Conservation (phyloP, 805 yeast genomes). For the Kodamaea sagamina region DNA sequence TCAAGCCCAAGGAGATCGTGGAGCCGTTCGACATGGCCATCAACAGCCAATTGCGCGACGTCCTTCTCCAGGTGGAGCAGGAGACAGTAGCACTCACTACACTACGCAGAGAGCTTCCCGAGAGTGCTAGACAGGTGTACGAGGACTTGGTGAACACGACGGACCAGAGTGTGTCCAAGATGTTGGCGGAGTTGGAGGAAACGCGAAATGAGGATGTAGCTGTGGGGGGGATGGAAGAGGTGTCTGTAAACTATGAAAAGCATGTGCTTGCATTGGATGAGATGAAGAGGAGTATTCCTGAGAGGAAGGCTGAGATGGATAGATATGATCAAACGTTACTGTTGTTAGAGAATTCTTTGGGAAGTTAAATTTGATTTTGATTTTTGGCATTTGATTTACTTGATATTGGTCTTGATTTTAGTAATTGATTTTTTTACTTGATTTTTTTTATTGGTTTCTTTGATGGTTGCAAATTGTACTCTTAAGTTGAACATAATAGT, state of each 20-base stretch:
- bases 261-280: conserved; percentile 31
- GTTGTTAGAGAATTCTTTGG: conserved; percentile 25
- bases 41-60: conserved; percentile 57
- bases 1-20: conserved; percentile 41
- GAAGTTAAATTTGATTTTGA: too few relatives aligned
- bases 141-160: conserved; percentile 32
- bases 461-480: too few relatives aligned
- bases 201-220: conserved; percentile 10
- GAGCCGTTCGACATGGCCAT: conserved; percentile 73
- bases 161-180: conserved; percentile 32
- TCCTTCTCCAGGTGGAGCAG: conserved; percentile 62
- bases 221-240: conserved; percentile 18
- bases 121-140: conserved; percentile 37
- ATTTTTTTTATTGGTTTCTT: too few relatives aligned
- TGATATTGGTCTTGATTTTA: too few relatives aligned
- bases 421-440: too few relatives aligned
- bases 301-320: conserved; percentile 35
- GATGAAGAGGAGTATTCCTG: conserved; percentile 40
- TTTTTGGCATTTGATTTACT: too few relatives aligned
- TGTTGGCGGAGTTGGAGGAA: conserved; percentile 24
- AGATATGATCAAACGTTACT: conserved; percentile 32
- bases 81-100: conserved; percentile 58
- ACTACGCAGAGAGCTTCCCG: conserved; percentile 56
- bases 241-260: conserved; percentile 28
- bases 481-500: too few relatives aligned